Evolutionary conservation across 805 yeast genomes (phyloP).

Genomic region (Cyberlindnera xylosilytica): DNA sequence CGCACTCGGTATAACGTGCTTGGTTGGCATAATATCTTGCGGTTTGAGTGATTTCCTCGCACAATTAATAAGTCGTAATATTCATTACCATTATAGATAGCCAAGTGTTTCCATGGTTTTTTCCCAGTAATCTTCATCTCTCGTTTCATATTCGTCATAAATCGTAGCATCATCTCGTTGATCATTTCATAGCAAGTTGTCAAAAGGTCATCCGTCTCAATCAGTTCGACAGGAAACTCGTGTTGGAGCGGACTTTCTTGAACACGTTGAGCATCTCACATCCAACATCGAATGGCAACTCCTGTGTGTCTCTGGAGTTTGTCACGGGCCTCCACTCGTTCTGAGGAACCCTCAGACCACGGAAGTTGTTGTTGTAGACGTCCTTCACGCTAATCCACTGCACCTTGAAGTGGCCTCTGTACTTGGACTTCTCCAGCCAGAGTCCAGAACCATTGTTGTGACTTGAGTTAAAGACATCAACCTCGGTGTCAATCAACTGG

Average conservation of each 20-base stretch:
- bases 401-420: constrained; percentile 52
- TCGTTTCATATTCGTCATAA: too few relatives aligned
- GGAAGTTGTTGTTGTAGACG: constrained; percentile 45
- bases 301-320: constrained; percentile 61
- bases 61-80: too few relatives aligned
- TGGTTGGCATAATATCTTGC: too few relatives aligned
- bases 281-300: constrained; percentile 48
- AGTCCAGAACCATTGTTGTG: constrained; percentile 23
- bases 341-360: constrained; percentile 37
- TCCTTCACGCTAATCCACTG: constrained; percentile 52
- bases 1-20: too few relatives aligned
- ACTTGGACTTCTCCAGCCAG: constrained; percentile 46
- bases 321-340: constrained; percentile 53
- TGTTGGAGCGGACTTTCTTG: background rate
- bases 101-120: too few relatives aligned
- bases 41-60: too few relatives aligned
- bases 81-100: too few relatives aligned
- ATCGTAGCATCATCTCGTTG: too few relatives aligned
- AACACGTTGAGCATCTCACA: constrained; percentile 43
- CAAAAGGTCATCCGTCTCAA: background rate
- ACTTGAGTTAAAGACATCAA: background rate
- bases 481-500: constrained; percentile 20
- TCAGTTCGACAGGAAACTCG: background rate
- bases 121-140: too few relatives aligned
- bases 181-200: background rate